Conservation (phyloP, 116 monocot genomes). For the Trichopus zeylanicus region DNA sequence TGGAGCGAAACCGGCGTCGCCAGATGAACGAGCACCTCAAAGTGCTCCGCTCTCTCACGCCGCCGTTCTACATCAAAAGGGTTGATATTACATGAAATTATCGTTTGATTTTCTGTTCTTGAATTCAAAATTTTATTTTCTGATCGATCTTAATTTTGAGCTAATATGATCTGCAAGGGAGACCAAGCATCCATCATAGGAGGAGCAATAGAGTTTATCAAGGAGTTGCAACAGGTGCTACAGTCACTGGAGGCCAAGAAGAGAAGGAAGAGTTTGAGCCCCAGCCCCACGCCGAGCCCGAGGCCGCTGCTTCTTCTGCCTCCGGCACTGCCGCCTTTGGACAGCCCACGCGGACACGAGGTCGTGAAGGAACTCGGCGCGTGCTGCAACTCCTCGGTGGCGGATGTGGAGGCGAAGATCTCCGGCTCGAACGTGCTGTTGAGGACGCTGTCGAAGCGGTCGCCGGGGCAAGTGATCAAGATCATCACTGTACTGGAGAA, state of each 20-base stretch:
- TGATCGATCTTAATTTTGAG: too few species aligned
- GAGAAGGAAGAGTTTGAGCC: constrained; percentile 33
- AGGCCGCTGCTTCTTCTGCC: constrained; percentile 9
- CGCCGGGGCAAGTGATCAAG: constrained; percentile 60
- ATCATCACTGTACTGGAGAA: constrained; percentile 49
- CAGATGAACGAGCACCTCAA: constrained; percentile 97
- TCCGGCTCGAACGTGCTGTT: constrained; percentile 70
- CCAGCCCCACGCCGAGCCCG: constrained; percentile 57
- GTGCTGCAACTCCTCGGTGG: constrained; percentile 58
- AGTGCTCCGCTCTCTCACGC: constrained; percentile 67
- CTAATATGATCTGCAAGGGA: constrained; percentile 28
- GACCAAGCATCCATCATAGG: constrained; percentile 92
- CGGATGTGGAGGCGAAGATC: constrained; percentile 89
- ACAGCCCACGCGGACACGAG: neutral
- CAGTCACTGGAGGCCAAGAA: constrained; percentile 69
- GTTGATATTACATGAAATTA: constrained; percentile 20
- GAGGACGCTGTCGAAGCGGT: constrained; percentile 53
- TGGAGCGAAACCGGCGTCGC: constrained; percentile 71
- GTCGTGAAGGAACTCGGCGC: constrained; percentile 48
- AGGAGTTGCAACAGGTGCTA: constrained; percentile 65
- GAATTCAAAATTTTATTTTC: too few species aligned
- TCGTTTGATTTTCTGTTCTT: neutral
- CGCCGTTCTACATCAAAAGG: constrained; percentile 85
- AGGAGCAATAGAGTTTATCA: constrained; percentile 90
- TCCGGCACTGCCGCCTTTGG: constrained; percentile 5